Conservation (phyloP, 371 early-diverging fungal species). For the Mucor circinelloides region DNA sequence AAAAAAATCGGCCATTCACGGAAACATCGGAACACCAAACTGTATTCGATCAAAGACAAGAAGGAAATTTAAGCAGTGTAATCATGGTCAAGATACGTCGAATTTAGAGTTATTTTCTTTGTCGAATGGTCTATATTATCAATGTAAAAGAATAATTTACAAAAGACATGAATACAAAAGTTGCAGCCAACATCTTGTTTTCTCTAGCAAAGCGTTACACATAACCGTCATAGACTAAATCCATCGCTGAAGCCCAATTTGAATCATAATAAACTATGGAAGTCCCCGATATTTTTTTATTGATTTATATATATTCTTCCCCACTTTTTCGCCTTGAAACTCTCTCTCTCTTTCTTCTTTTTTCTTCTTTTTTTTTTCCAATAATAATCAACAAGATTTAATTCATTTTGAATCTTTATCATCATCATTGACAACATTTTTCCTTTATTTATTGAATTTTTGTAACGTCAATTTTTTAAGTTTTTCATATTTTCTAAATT, state of each 20-base stretch:
- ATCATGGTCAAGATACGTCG: slow-evolving; percentile 6
- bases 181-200: neutral
- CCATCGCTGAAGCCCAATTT: slow-evolving; percentile 22
- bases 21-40: slow-evolving; percentile 31
- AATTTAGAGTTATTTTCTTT: slow-evolving; percentile 28
- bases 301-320: slow-evolving; percentile 4
- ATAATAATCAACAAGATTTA: neutral
- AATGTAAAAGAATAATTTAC: slow-evolving; percentile 6
- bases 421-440: slow-evolving; percentile 6
- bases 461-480: slow-evolving; percentile 11
- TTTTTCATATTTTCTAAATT: slow-evolving; percentile 6
- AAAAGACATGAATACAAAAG: neutral
- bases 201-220: slow-evolving; percentile 10
- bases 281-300: slow-evolving; percentile 2
- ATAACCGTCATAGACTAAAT: slow-evolving; percentile 24
- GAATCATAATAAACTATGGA: slow-evolving; percentile 17
- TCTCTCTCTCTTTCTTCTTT: slow-evolving; percentile 6
- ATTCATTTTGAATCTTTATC: neutral
- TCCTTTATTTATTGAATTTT: neutral
- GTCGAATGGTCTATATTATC: neutral
- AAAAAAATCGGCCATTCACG: slow-evolving; percentile 29
- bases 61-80: neutral
- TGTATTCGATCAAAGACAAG: neutral
- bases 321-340: slow-evolving; percentile 3
- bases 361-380: neutral